These are phyloP conservation scores for Ophiostoma pallidulum DNA, from an alignment of 2,329 filamentous ascomycete genomes.

Conservation along the genomic window DNA sequence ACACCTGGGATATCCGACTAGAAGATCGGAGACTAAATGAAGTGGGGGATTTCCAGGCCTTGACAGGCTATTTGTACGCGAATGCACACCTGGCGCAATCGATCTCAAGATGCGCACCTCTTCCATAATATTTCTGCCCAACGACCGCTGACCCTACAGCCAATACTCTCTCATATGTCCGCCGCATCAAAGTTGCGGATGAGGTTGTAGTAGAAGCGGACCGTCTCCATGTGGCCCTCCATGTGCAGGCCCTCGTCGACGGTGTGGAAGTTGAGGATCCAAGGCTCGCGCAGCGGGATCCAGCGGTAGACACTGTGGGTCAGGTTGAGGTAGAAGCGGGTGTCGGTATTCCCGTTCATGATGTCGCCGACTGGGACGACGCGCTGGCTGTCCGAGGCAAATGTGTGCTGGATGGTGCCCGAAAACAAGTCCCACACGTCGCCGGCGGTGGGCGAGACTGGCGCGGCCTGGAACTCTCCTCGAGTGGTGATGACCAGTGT, in stretches of 20 bases:
- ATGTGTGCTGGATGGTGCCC: conserved; percentile 23
- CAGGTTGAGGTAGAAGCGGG: conserved; percentile 32
- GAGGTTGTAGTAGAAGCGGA: conserved; percentile 31
- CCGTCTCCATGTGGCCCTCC: conserved; percentile 24
- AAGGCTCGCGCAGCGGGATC: conserved; percentile 28
- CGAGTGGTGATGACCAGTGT: conserved; percentile 28
- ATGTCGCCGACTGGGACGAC: conserved; percentile 44
- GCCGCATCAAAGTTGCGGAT: conserved; percentile 31
- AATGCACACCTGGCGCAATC: too few relatives aligned
- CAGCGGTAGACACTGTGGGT: conserved; percentile 41
- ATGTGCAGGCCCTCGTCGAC: conserved; percentile 32
- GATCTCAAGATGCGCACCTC: too few relatives aligned
- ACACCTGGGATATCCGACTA: too few relatives aligned
- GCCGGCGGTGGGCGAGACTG: conserved; percentile 26
- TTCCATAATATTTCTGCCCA: too few relatives aligned
- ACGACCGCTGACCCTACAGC: too few relatives aligned
- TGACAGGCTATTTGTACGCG: too few relatives aligned
- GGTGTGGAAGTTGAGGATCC: conserved; percentile 28
- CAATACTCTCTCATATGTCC: conserved; percentile 6
- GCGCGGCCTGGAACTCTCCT: conserved; percentile 26
- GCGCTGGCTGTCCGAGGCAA: conserved; percentile 12
- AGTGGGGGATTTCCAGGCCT: too few relatives aligned
- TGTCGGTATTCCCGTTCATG: conserved; percentile 43
- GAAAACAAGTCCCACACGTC: conserved; percentile 23
- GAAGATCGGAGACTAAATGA: too few relatives aligned